Conservation (phyloP, 208 protist genomes). For the Strigomonas galati region DNA sequence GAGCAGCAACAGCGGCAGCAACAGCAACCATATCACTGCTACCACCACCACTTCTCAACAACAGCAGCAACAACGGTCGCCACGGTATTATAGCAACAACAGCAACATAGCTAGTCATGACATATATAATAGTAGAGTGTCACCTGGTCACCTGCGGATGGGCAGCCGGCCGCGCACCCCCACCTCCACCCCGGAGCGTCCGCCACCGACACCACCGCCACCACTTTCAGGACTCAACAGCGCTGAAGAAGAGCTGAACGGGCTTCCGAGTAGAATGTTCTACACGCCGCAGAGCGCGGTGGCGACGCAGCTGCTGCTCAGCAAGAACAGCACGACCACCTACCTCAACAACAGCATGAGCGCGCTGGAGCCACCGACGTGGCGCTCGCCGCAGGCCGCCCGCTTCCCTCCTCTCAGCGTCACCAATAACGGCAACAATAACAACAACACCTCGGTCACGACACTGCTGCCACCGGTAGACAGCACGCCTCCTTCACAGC, state of each 20-base stretch:
- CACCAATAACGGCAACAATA: neutral
- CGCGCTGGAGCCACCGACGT: conserved; percentile 19
- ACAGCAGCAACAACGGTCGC: no score
- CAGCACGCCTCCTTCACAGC: no score
- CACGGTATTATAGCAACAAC: no score
- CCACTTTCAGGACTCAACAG: neutral
- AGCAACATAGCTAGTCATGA: neutral
- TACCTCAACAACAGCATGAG: conserved; percentile 5
- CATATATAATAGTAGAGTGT: neutral
- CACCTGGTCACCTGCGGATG: conserved; percentile 20
- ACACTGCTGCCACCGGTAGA: no score
- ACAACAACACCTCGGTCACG: conserved; percentile 3
- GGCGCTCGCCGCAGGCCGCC: conserved; percentile 26
- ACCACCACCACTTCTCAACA: no score
- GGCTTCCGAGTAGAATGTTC: neutral
- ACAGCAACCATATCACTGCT: no score
- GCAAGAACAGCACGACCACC: conserved; percentile 14
- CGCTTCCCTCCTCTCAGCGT: conserved; percentile 2
- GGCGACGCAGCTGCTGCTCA: conserved; percentile 10
- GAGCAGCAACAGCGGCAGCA: no score
- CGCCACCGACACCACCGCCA: neutral
- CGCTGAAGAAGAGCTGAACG: no score
- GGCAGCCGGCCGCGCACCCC: conserved; percentile 11
- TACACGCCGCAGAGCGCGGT: neutral
- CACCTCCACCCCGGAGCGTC: neutral